phyloP scores from a whole-genome alignment of 2,329 filamentous ascomycete species.

The Knufia fluminis region DNA sequence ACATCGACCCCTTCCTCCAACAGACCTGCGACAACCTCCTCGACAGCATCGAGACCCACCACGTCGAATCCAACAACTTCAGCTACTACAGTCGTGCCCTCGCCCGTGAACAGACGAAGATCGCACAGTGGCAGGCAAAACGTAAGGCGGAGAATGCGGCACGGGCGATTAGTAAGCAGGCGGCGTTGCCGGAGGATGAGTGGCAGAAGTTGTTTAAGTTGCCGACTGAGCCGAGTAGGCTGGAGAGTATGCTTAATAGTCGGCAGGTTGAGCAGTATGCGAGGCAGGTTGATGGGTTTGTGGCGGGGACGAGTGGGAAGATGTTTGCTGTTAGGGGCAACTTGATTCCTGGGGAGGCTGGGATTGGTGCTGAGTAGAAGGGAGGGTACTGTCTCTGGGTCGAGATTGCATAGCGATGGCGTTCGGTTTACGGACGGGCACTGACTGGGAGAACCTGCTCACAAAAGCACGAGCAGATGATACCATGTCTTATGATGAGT shows the following conservation, averaged over 20 bases:
- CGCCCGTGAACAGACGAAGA: slow-evolving; percentile 90
- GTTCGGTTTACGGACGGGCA: slow-evolving; percentile 1
- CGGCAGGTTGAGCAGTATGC: slow-evolving; percentile 97
- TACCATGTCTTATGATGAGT: neutral
- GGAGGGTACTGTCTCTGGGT: neutral
- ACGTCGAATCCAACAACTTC: slow-evolving; percentile 98
- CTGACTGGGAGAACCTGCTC: neutral
- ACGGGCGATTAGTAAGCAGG: slow-evolving; percentile 76
- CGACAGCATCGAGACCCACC: slow-evolving; percentile 94
- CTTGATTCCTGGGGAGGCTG: slow-evolving; percentile 46
- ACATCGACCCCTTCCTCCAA: slow-evolving; percentile 94
- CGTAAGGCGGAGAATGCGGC: slow-evolving; percentile 91
- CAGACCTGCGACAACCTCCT: slow-evolving; percentile 95
- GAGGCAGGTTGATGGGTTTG: slow-evolving; percentile 93
- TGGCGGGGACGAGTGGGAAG: slow-evolving; percentile 82
- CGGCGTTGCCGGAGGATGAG: slow-evolving; percentile 86
- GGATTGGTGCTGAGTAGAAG: neutral
- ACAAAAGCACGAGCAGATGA: neutral
- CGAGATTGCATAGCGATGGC: slow-evolving; percentile 9
- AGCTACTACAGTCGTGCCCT: slow-evolving; percentile 94
- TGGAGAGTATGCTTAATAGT: slow-evolving; percentile 90
- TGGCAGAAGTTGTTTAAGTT: slow-evolving; percentile 98
- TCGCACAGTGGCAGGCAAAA: slow-evolving; percentile 92
- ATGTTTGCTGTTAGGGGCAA: slow-evolving; percentile 90
- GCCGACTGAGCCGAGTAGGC: slow-evolving; percentile 80